A percentile compares a stretch with the other conserved stretches of the same genome.
Conservation (phyloP, 83 land plant genomes). For the Picea abies region DNA sequence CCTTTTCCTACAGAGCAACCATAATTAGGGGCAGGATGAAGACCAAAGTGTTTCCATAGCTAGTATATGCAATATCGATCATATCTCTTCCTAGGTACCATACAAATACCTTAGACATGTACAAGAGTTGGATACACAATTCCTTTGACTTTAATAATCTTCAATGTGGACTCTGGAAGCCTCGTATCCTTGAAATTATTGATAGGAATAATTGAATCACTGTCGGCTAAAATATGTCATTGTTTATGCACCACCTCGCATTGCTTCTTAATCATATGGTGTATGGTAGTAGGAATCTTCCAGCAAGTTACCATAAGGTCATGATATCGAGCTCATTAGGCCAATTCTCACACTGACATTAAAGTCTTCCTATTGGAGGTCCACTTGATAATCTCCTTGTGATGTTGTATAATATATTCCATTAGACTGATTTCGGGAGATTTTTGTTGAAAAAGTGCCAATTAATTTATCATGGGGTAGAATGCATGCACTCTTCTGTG, state of each 20-base stretch:
- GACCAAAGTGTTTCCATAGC: slow-evolving; percentile 92
- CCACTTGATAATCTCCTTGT: slow-evolving; percentile 91
- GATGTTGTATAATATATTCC: slow-evolving; percentile 79
- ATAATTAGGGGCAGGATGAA: slow-evolving; percentile 87
- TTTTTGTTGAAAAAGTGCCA: too few relatives aligned
- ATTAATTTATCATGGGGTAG: too few relatives aligned
- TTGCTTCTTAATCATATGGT: slow-evolving; percentile 56
- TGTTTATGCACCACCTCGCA: slow-evolving; percentile 76
- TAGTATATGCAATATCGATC: slow-evolving; percentile 97
- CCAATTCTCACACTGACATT: slow-evolving; percentile 90
- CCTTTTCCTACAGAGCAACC: slow-evolving; percentile 84
- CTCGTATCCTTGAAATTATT: slow-evolving; percentile 93
- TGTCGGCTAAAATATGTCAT: slow-evolving; percentile 95
- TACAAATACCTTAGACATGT: slow-evolving; percentile 91
- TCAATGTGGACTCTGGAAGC: slow-evolving; percentile 75
- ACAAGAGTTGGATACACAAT: slow-evolving; percentile 90
- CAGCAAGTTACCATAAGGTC: slow-evolving; percentile 87
- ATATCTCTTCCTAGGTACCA: slow-evolving; percentile 85
- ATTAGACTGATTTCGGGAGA: slow-evolving; percentile 56
- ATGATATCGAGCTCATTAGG: slow-evolving; percentile 90
- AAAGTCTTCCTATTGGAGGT: slow-evolving; percentile 83
- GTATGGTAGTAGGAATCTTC: slow-evolving; percentile 78
- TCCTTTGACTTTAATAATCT: slow-evolving; percentile 74
- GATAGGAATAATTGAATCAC: slow-evolving; percentile 82
- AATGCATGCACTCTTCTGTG: too few relatives aligned